These are phyloP conservation scores for Rhodotorula sphaerocarpa DNA, from an alignment of 768 basidiomycete genomes.

Conservation along the genomic window DNA sequence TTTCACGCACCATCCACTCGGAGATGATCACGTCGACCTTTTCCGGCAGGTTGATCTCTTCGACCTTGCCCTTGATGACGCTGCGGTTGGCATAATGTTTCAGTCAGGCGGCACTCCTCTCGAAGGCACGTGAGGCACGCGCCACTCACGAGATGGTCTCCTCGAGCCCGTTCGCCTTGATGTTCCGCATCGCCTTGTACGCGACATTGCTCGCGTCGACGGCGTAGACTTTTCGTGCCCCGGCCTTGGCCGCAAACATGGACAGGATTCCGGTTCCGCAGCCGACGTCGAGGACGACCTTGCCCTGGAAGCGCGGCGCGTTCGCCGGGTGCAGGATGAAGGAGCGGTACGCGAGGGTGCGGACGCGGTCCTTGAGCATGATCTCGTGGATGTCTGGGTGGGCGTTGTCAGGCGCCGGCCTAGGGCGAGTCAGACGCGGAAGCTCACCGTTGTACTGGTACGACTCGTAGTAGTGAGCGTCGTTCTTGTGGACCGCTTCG, in stretches of 20 bases:
- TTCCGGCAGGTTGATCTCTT: conserved; percentile 64
- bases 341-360: conserved; percentile 83
- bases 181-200: conserved; percentile 94
- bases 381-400: conserved; percentile 81
- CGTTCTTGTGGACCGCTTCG: conserved; percentile 90
- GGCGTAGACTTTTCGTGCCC: conserved; percentile 39
- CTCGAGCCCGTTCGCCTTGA: conserved; percentile 94
- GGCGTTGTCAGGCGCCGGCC: too few species aligned
- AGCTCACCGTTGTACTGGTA: conserved; percentile 73
- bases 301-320: conserved; percentile 69
- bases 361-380: conserved; percentile 91
- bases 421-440: too few species aligned
- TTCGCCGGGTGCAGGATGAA: conserved; percentile 67
- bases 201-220: conserved; percentile 99
- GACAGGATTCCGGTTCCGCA: conserved; percentile 62
- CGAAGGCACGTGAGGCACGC: conserved; percentile 43
- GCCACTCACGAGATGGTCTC: conserved; percentile 54
- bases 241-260: conserved; percentile 41
- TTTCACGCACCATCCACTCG: conserved; percentile 75
- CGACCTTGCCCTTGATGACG: conserved; percentile 82
- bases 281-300: conserved; percentile 86
- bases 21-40: conserved; percentile 91
- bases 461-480: conserved; percentile 77
- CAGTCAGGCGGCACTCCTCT: not conserved
- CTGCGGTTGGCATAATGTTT: not conserved